Evolutionary conservation across 345 rosid species (phyloP).

Genomic region (Eucalyptus cloeziana): DNA sequence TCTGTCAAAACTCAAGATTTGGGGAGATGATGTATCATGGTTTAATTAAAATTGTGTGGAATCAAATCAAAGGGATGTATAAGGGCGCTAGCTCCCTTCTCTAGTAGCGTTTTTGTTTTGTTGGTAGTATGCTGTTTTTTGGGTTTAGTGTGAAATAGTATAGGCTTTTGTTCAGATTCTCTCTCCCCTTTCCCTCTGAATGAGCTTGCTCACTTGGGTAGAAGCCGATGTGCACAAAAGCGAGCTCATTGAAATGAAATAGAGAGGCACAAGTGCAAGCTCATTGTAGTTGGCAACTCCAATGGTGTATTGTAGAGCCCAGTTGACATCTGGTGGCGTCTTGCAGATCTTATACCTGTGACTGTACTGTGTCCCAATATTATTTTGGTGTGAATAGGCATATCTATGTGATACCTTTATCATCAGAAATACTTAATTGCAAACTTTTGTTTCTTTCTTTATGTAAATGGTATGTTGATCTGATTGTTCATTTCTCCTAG

Average conservation of each 20-base stretch:
- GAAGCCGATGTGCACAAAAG: not conserved
- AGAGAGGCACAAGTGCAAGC: not conserved
- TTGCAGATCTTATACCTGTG: not conserved
- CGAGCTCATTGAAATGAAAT: not conserved
- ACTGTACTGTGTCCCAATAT: not conserved
- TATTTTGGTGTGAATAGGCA: not conserved
- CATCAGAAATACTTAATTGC: not conserved
- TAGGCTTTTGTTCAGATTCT: not conserved
- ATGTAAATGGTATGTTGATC: not conserved
- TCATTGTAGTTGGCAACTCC: not conserved
- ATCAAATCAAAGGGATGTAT: not conserved
- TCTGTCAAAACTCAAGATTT: not conserved
- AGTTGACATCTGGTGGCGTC: not conserved
- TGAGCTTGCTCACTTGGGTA: not conserved
- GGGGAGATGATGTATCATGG: not conserved
- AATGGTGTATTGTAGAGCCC: not conserved
- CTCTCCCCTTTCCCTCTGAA: not conserved
- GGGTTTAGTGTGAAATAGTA: not conserved
- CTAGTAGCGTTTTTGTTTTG: not conserved
- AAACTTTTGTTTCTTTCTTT: not conserved
- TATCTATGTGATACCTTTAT: not conserved
- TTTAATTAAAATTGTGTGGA: not conserved
- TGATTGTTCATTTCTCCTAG: conserved; percentile 27
- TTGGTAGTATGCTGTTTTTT: not conserved
- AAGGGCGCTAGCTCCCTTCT: not conserved